Conservation (phyloP, 371 early-diverging fungal genomes). For the Mucor racemosus region DNA sequence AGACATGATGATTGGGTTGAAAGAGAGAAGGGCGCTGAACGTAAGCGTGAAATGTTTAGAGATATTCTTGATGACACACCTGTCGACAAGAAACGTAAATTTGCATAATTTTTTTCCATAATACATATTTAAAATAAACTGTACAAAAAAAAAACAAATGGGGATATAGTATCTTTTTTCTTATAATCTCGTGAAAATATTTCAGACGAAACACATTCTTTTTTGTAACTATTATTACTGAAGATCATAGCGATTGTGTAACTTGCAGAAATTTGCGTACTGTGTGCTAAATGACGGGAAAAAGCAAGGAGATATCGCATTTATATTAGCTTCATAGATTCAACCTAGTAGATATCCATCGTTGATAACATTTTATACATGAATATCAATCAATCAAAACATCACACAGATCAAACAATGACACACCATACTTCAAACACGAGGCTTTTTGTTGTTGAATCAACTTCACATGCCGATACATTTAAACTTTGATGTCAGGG, state of each 20-base stretch:
- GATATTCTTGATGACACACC: conserved; percentile 66
- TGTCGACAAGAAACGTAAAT: conserved; percentile 26
- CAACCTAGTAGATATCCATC: no score
- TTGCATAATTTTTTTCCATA: conserved; percentile 16
- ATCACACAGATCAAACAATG: neutral
- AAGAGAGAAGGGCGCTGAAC: conserved; percentile 71
- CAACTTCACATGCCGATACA: conserved; percentile 3
- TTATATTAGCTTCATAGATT: no score
- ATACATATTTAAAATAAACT: conserved; percentile 6
- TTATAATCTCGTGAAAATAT: neutral
- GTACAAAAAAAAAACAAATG: conserved; percentile 1
- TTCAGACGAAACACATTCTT: neutral
- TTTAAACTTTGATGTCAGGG: neutral
- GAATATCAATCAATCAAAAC: no score
- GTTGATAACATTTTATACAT: no score
- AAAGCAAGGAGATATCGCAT: neutral
- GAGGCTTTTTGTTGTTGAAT: neutral
- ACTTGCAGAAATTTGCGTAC: conserved; percentile 1
- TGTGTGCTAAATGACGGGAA: no score
- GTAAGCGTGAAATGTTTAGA: conserved; percentile 76
- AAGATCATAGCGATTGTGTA: neutral
- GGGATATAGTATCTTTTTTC: neutral
- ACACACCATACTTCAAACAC: neutral
- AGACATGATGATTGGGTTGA: conserved; percentile 77
- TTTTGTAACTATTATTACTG: neutral